phyloP scores from a whole-genome alignment of 2,329 filamentous ascomycete species.

The Chaetothyriales sp. region DNA sequence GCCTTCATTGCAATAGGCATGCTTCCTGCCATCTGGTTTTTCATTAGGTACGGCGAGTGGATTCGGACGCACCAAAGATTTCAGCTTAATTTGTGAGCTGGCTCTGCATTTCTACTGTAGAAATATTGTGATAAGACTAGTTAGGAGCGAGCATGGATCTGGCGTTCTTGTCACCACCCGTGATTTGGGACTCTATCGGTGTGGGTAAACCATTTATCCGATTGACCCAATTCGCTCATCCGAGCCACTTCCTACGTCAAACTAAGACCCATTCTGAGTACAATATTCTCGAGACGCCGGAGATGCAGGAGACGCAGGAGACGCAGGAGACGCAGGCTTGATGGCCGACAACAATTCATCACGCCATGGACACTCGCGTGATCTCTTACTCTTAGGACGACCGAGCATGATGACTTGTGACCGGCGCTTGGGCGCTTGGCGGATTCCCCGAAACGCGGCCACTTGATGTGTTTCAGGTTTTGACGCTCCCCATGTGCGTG shows the following conservation, averaged over 20 bases:
- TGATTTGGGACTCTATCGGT: too few species aligned
- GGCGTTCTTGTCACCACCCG: not conserved
- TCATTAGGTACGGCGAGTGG: constrained; percentile 25
- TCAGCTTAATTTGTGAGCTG: constrained; percentile 16
- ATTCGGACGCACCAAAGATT: constrained; percentile 23
- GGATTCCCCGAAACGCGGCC: not conserved
- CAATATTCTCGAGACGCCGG: too few species aligned
- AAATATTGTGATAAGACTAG: not conserved
- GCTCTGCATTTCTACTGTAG: not conserved
- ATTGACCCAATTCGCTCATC: too few species aligned
- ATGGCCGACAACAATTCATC: too few species aligned
- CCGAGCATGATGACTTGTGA: too few species aligned
- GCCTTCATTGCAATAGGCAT: constrained; percentile 42
- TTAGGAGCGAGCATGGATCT: not conserved
- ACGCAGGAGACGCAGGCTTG: too few species aligned
- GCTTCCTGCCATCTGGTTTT: constrained; percentile 27
- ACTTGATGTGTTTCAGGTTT: not conserved
- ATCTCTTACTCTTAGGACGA: too few species aligned
- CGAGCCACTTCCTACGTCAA: too few species aligned
- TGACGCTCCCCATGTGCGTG: not conserved
- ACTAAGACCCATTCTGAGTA: too few species aligned
- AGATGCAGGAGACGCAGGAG: too few species aligned
- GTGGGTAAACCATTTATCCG: too few species aligned
- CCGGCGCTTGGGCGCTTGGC: not conserved
- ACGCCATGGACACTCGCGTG: too few species aligned